Base-by-base conservation (phyloP, 305 asterid species). In the Fraxinus xanthoxyloides region DNA sequence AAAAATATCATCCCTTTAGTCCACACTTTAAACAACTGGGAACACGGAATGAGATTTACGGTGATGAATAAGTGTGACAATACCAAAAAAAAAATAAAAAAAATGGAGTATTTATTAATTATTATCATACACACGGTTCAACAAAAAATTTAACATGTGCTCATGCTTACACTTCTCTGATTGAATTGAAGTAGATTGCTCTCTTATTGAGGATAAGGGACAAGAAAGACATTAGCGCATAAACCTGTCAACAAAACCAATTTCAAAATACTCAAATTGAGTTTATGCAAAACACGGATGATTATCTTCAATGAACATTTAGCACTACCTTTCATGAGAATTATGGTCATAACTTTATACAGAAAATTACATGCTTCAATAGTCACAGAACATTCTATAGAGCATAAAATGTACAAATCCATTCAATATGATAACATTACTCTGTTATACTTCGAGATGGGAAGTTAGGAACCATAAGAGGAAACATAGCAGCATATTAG, bases 121-220 rank as follows among this genome's bases (percentile, higher is more conserved):
- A 36, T 30, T 13, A 76, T 43, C 77, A 70, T 43, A 36, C 28
- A 56, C n/a, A 59, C 65, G 51, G 74, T 30, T 74, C 72, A 46
- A 65, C 78, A 24, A 31, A 72, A 43, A 82, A 35, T 54, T 21
- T 12, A 69, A 69, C 38, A 69, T 34, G 83, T 46, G 46, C 74
- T 32, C 40, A 72, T 84, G 84, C 98, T 97, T 89, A 97, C 99
- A 97, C 89, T 90, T 95, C 98, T 89, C 98, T 89, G 85, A 95
- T 83, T 77, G 99, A 95, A 88, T 97, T 92, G 96, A 97, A 97
- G 91, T 97, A 97, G 82, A 97, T 93, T 81, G 99, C 91, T 46
- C 92, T 90, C 83, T 85, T 80, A 80, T 92, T 89, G 72, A 97
- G 86, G 79, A 97, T 87, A 81, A 97, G 93, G 54, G 97, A 93